Evolutionary conservation across 2,329 filamentous ascomycete species (phyloP).

Genomic region (Phaeoacremonium minimum): DNA sequence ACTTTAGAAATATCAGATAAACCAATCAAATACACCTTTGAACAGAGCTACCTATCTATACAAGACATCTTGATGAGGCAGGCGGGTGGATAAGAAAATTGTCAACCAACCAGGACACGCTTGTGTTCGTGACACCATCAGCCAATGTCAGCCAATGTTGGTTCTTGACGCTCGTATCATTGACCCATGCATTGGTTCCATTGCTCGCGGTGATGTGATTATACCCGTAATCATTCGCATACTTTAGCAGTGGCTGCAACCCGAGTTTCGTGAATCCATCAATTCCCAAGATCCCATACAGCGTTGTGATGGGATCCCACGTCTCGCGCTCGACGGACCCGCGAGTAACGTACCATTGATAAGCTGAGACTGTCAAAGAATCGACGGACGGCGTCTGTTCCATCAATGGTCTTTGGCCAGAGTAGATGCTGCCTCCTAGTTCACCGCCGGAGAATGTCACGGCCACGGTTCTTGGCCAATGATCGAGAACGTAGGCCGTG

Average conservation of each 20-base stretch:
- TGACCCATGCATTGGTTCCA: constrained; percentile 38
- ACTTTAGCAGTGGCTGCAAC: too few species aligned
- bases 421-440: constrained; percentile 33
- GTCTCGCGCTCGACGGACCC: constrained; percentile 23
- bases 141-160: constrained; percentile 36
- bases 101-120: too few species aligned
- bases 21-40: too few species aligned
- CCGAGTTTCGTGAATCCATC: constrained; percentile 28
- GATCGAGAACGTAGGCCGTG: constrained; percentile 38
- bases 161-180: constrained; percentile 24
- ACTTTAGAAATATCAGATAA: too few species aligned
- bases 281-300: constrained; percentile 32
- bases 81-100: too few species aligned
- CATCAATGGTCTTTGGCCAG: constrained; percentile 31
- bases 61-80: too few species aligned
- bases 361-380: constrained; percentile 28
- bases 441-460: constrained; percentile 38
- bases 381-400: constrained; percentile 21
- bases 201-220: constrained; percentile 33
- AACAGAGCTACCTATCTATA: too few species aligned
- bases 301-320: constrained; percentile 36
- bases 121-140: too few species aligned
- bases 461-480: constrained; percentile 33
- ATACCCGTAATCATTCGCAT: constrained; percentile 32
- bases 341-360: constrained; percentile 36